A percentile compares a stretch with the other conserved stretches of the same genome.
These are phyloP conservation scores for Cercospora sesami DNA, from an alignment of 2,329 filamentous ascomycete genomes.

Conservation along the genomic window DNA sequence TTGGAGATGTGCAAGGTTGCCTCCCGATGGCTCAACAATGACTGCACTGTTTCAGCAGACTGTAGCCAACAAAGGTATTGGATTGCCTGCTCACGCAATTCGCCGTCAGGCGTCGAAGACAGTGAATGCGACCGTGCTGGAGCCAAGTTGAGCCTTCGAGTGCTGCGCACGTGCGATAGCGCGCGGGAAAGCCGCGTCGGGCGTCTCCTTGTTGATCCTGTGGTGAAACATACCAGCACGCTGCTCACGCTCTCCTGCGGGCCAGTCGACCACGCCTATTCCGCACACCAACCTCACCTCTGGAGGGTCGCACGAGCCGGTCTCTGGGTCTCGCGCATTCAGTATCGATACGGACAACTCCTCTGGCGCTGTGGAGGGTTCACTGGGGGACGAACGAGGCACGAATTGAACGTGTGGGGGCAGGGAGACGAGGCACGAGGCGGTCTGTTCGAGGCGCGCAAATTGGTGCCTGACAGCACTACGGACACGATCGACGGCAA, in stretches of 20 bases:
- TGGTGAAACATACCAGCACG: conserved; percentile 5
- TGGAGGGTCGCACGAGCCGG: conserved; percentile 5
- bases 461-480: conserved; percentile 1
- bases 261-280: neutral
- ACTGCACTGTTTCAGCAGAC: neutral
- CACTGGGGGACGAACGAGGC: neutral
- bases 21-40: neutral
- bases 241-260: conserved; percentile 5
- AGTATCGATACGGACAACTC: conserved; percentile 6
- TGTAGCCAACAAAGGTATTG: neutral
- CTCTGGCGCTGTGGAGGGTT: neutral
- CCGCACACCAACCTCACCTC: neutral
- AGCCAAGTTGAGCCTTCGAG: neutral
- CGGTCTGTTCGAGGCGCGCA: conserved; percentile 5
- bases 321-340: neutral
- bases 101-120: neutral
- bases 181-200: conserved; percentile 7
- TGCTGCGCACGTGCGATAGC: neutral
- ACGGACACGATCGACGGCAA: neutral
- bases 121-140: neutral
- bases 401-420: neutral
- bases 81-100: neutral
- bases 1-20: neutral
- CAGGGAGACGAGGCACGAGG: conserved; percentile 5
- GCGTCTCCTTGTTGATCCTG: conserved; percentile 12